Base-by-base conservation (phyloP, 306 rosid species). In the Lithocarpus polystachyus region DNA sequence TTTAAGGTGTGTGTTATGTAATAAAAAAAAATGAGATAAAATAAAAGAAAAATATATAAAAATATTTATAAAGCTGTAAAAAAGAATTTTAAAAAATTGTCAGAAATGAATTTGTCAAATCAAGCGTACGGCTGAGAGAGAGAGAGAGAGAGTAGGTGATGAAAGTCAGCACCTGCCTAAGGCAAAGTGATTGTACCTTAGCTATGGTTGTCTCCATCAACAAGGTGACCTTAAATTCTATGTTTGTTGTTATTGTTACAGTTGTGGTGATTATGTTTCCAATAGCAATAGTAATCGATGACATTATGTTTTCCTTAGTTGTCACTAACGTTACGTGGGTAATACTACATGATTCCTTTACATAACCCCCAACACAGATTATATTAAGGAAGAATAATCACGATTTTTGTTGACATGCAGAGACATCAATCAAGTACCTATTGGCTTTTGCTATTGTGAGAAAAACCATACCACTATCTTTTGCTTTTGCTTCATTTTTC, bases 1-100 rank as follows among this genome's bases (percentile, higher is more conserved):
- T 0, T 0, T 37, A 37, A 37, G 0, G 0, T 7, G 2, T 0
- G 0, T 6, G 11, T 2, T 7, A 37, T 2, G 0, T 37, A 37
- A 37, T 37, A 37, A 37, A 0, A 35, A 35, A 33, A 5, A 6
- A 35, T 35, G 0, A 35, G 0, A 37, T 37, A 37, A 37, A 6
- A 37, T 6, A 6, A 37, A 6, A 37, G 2, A 37, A 35, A 35
- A 1, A 6, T 1, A 35, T 35, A 35, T 35, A 35, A 6, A 35
- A 35, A 0, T 6, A 35, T 9, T 6, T 6, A 35, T 35, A 35
- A 35, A 6, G 2, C 0, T 1, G 2, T 1, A 33, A 33, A 35
- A 35, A 35, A 31, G 6, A 31, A 26, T 26, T 26, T 0, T 33
- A 0, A 31, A 1, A 31, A n/a, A n/a, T n/a, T n/a, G n/a, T n/a